Base-by-base conservation (phyloP, 345 rosid genomes). In the Isatis tinctoria region DNA sequence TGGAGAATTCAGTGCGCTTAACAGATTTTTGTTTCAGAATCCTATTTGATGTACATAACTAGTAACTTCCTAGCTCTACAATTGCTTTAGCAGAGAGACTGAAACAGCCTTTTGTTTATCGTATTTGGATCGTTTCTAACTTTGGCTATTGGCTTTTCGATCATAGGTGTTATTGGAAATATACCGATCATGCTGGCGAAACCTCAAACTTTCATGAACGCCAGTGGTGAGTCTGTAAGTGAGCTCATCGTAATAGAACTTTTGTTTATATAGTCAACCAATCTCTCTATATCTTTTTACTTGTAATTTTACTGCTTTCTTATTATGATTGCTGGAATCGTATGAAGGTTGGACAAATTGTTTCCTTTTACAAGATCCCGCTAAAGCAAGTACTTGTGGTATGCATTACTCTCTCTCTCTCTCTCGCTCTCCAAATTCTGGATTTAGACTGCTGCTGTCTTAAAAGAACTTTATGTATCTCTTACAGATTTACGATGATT, bases 211-310 rank as follows among this genome's bases (percentile, higher is more conserved):
- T 90, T 92, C 58, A 92, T 95, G 99, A 95, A 95, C 53, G 43
- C 78, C 41, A 95, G 98, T 82, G 99, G 99, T 75, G 96, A 86
- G 82, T 90, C 98, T 82, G 98, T 95, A 88, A 95, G 99, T 88
- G 66, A 75, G 69, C 88, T 77, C 22, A 35, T 78, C 69, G 35
- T 18, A 56, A 70, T 76, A 45, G 60, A 82, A 49, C 62, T 69
- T 60, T 75, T 18, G 13, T 20, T 62, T 44, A 10, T 33, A 37
- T 70, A 51, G 54, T 35, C 13, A 51, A 32, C 36, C 40, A 33
- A 60, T 51, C 16, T 67, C 18, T 60, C n/a, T 63, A 20, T 48
- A 32, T 49, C 37, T 22, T 20, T 54, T 36, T 4, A 51, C 37
- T 53, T 35, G 28, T 44, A 13, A 18, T 68, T 22, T 22, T 66